These are phyloP conservation scores for Rosellinia necatrix DNA, from an alignment of 2,329 filamentous ascomycete species.

Conservation along the genomic window DNA sequence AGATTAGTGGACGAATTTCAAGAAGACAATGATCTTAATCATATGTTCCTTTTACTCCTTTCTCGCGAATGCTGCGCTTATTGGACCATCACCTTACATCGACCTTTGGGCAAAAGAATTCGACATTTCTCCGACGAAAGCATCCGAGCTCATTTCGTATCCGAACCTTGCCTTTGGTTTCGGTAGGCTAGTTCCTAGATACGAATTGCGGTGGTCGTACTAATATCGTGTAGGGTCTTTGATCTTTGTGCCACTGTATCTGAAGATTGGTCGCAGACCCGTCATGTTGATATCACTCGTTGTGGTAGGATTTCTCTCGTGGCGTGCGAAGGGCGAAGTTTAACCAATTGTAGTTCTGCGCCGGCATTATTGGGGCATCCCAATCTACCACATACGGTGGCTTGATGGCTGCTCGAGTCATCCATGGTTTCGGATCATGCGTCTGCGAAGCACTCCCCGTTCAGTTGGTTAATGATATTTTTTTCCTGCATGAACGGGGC, in stretches of 20 bases:
- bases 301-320: slow-evolving; percentile 33
- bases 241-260: slow-evolving; percentile 61
- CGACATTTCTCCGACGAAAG: slow-evolving; percentile 52
- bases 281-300: slow-evolving; percentile 50
- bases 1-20: slow-evolving; percentile 56
- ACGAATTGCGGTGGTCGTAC: not conserved
- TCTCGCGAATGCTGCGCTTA: slow-evolving; percentile 59
- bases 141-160: slow-evolving; percentile 63
- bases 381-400: slow-evolving; percentile 44
- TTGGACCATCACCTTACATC: slow-evolving; percentile 65
- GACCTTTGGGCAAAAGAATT: slow-evolving; percentile 59
- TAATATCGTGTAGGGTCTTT: slow-evolving; percentile 47
- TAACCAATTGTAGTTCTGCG: slow-evolving; percentile 42
- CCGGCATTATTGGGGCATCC: slow-evolving; percentile 47
- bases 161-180: slow-evolving; percentile 66
- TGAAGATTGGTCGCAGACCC: slow-evolving; percentile 51
- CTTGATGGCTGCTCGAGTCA: slow-evolving; percentile 47
- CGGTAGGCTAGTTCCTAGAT: slow-evolving; percentile 35
- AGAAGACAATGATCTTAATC: slow-evolving; percentile 62
- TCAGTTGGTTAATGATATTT: slow-evolving; percentile 52
- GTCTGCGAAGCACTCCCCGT: slow-evolving; percentile 52
- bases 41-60: slow-evolving; percentile 63
- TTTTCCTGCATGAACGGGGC: slow-evolving; percentile 52
- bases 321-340: not conserved
- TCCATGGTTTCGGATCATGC: slow-evolving; percentile 48